phyloP scores from a whole-genome alignment of 2,329 filamentous ascomycete genomes.

The Ophiostoma fasciatum region DNA sequence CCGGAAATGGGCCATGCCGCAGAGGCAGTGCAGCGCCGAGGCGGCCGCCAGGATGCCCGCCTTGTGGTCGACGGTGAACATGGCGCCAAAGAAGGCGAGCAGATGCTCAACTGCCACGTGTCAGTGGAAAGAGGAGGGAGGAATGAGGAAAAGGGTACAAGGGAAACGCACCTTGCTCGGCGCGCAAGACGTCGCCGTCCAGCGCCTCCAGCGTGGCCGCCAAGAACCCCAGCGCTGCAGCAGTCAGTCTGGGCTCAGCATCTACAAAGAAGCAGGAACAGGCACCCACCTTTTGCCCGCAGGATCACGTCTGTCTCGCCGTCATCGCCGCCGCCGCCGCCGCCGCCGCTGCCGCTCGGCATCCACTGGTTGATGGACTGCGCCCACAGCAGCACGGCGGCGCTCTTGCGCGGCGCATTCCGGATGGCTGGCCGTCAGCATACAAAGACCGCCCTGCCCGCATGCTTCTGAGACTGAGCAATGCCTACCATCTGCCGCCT shows the following conservation, averaged over 20 bases:
- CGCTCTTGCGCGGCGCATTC: slow-evolving; percentile 11
- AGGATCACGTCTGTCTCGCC: slow-evolving; percentile 32
- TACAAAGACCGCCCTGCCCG: not conserved
- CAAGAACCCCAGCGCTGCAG: slow-evolving; percentile 38
- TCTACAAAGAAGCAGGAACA: too few relatives aligned
- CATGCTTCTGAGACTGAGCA: not conserved
- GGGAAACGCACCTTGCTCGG: slow-evolving; percentile 29
- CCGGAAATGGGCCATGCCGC: slow-evolving; percentile 35
- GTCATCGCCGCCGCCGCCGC: slow-evolving; percentile 3
- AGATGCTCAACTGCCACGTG: slow-evolving; percentile 17
- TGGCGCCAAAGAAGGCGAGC: slow-evolving; percentile 39
- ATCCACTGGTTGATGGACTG: slow-evolving; percentile 22
- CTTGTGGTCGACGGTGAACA: slow-evolving; percentile 44
- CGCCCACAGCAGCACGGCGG: slow-evolving; percentile 13
- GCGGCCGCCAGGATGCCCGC: slow-evolving; percentile 41
- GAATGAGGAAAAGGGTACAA: not conserved
- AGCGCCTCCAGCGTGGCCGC: slow-evolving; percentile 37
- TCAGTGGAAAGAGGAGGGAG: not conserved
- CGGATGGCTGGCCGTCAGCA: slow-evolving; percentile 8
- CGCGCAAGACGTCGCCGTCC: slow-evolving; percentile 28
- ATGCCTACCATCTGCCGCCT: slow-evolving; percentile 11
- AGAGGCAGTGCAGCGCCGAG: slow-evolving; percentile 34
- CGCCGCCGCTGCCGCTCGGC: slow-evolving; percentile 10
- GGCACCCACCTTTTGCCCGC: slow-evolving; percentile 31
- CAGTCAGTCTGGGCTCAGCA: not conserved